phyloP scores from a whole-genome alignment of 345 rosid species.

The Camelina sativa region DNA sequence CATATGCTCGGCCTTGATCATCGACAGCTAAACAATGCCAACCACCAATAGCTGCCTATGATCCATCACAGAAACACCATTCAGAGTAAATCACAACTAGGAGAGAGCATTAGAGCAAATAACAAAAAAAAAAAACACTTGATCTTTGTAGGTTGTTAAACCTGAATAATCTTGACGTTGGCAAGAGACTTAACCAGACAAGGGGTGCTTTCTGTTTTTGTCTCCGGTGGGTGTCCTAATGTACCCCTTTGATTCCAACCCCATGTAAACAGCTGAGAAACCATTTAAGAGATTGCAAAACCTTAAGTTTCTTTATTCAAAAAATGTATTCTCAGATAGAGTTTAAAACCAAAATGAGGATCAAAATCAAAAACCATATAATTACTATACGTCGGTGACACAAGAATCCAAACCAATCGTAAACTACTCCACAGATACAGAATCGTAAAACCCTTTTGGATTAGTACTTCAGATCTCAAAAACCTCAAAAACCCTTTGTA shows the following conservation, averaged over 20 bases:
- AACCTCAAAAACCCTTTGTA: constrained; percentile 27
- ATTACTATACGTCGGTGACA: neutral
- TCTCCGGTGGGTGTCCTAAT: constrained; percentile 88
- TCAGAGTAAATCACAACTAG: constrained; percentile 6
- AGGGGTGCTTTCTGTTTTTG: constrained; percentile 87
- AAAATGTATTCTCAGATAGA: neutral
- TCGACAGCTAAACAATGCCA: constrained; percentile 99
- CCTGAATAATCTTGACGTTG: constrained; percentile 86
- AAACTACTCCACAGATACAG: constrained; percentile 2
- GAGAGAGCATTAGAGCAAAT: neutral
- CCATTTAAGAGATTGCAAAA: constrained; percentile 19
- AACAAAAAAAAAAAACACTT: neutral
- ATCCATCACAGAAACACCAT: constrained; percentile 30
- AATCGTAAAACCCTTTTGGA: constrained; percentile 29
- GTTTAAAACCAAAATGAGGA: neutral
- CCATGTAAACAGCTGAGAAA: constrained; percentile 90
- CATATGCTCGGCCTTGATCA: constrained; percentile 95
- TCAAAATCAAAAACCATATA: neutral
- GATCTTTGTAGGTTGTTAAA: constrained; percentile 17
- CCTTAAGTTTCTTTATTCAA: neutral
- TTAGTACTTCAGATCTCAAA: constrained; percentile 19
- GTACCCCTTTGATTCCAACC: constrained; percentile 99
- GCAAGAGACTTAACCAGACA: constrained; percentile 80
- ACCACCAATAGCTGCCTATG: constrained; percentile 97
- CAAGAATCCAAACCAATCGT: constrained; percentile 18